phyloP scores from a whole-genome alignment of 176 grass and related monocot genomes.

The Ampelocalamus luodianensis region DNA sequence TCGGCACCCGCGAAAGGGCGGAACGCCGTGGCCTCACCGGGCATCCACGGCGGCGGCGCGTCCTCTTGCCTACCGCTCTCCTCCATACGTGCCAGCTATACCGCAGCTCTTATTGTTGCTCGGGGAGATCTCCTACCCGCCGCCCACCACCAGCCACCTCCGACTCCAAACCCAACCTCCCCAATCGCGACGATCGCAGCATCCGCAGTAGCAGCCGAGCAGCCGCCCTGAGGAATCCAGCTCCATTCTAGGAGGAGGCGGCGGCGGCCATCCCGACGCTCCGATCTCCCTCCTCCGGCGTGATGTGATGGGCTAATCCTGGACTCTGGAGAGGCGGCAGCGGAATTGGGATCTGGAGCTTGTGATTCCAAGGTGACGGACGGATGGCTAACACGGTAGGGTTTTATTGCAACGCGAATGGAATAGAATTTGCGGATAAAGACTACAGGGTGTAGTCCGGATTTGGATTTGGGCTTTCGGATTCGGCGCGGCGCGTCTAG shows the following conservation, averaged over 20 bases:
- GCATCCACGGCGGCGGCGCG: slow-evolving; percentile 45
- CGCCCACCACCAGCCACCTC: slow-evolving; percentile 17
- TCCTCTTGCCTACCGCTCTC: slow-evolving; percentile 34
- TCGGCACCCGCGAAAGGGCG: slow-evolving; percentile 6
- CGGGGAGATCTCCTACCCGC: slow-evolving; percentile 35
- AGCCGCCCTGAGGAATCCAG: slow-evolving; percentile 57
- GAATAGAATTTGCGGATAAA: slow-evolving; percentile 3
- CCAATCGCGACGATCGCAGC: slow-evolving; percentile 48
- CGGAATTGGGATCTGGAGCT: slow-evolving; percentile 20
- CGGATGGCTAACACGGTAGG: slow-evolving; percentile 22
- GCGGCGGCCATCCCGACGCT: slow-evolving; percentile 41
- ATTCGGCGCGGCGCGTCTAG: neutral
- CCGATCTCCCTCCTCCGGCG: slow-evolving; percentile 36
- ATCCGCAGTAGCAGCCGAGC: slow-evolving; percentile 39
- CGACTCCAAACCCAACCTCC: slow-evolving; percentile 13
- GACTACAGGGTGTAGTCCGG: slow-evolving; percentile 34
- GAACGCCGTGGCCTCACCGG: slow-evolving; percentile 55
- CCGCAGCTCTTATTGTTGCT: neutral
- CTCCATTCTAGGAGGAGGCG: slow-evolving; percentile 58
- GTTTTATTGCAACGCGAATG: neutral
- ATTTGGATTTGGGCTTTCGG: slow-evolving; percentile 13
- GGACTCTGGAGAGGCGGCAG: neutral
- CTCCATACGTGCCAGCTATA: slow-evolving; percentile 43
- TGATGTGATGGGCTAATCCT: neutral
- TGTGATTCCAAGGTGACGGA: neutral